phyloP scores from a whole-genome alignment of 768 basidiomycete genomes.

The Leccinum disarticulatum region DNA sequence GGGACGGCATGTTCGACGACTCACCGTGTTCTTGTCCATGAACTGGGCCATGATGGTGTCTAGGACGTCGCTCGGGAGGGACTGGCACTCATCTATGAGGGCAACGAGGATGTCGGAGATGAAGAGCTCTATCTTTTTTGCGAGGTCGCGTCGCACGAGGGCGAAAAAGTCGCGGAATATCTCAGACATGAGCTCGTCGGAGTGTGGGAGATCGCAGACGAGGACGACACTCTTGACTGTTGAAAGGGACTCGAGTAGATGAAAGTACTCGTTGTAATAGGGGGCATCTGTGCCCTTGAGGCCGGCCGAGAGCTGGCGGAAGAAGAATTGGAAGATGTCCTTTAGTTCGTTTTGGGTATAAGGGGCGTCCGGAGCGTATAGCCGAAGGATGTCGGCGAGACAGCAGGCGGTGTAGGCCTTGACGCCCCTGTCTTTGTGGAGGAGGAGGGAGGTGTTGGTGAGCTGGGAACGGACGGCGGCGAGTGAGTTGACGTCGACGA shows the following conservation, averaged over 20 bases:
- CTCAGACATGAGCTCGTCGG: conserved; percentile 80
- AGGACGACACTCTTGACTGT: conserved; percentile 94
- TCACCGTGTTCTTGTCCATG: conserved; percentile 70
- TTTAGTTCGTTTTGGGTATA: conserved; percentile 86
- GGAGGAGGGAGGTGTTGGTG: conserved; percentile 72
- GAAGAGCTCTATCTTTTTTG: conserved; percentile 82
- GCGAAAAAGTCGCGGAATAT: conserved; percentile 84
- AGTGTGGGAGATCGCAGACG: conserved; percentile 85
- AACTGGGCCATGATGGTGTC: conserved; percentile 86
- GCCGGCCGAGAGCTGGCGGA: conserved; percentile 74
- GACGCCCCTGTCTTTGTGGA: conserved; percentile 95
- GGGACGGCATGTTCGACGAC: conserved; percentile 24
- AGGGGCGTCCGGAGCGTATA: conserved; percentile 97
- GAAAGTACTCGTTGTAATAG: conserved; percentile 92
- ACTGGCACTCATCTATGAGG: conserved; percentile 81
- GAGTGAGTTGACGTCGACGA: conserved; percentile 74
- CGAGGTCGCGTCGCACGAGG: conserved; percentile 69
- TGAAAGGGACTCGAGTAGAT: conserved; percentile 89
- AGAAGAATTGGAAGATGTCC: conserved; percentile 98
- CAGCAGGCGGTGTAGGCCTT: conserved; percentile 95
- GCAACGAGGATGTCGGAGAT: conserved; percentile 90
- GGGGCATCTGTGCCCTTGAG: conserved; percentile 76
- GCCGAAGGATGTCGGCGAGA: conserved; percentile 87
- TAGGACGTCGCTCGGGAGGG: conserved; percentile 76
- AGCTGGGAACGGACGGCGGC: conserved; percentile 73